Evolutionary conservation across 495 filamentous ascomycete genomes (phyloP).

Genomic region (Penicillium salamii): DNA sequence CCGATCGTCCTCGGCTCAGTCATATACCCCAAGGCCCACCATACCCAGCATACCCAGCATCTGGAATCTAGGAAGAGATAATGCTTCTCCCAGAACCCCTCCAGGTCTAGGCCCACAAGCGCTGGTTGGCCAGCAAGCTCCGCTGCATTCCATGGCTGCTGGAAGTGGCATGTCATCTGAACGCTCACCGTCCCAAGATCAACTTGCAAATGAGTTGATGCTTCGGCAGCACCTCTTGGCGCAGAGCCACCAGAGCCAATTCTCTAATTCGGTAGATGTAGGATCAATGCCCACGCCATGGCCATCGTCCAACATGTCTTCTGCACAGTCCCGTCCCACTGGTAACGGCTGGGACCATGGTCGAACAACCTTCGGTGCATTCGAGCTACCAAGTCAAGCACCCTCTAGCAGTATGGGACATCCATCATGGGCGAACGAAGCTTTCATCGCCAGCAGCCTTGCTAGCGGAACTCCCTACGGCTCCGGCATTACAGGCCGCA

Average conservation of each 20-base stretch:
- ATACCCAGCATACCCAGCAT: constrained; percentile 45
- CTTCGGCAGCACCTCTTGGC: constrained; percentile 28
- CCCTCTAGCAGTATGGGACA: constrained; percentile 28
- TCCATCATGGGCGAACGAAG: constrained; percentile 42
- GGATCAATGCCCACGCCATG: constrained; percentile 26
- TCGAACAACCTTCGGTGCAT: constrained; percentile 16
- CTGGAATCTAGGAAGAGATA: constrained; percentile 38
- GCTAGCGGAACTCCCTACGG: constrained; percentile 23
- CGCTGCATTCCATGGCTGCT: constrained; percentile 14
- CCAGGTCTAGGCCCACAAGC: constrained; percentile 32
- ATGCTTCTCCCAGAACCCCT: constrained; percentile 32
- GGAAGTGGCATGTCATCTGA: constrained; percentile 16
- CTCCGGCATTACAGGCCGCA: constrained; percentile 29
- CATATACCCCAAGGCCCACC: constrained; percentile 33
- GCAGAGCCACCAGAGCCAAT: constrained; percentile 31
- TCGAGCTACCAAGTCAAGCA: constrained; percentile 30
- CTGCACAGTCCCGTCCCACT: constrained; percentile 16
- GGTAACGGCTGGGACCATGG: constrained; percentile 26
- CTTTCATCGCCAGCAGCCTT: constrained; percentile 39
- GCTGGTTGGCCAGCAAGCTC: constrained; percentile 19
- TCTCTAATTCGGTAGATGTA: constrained; percentile 21
- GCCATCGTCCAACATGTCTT: constrained; percentile 19
- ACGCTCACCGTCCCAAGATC: constrained; percentile 25
- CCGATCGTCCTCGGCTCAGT: constrained; percentile 28
- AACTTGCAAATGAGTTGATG: constrained; percentile 27